A percentile compares a stretch with the other conserved stretches of the same genome.
Evolutionary conservation across 2,329 filamentous ascomycete species (phyloP).

Genomic region (Colletotrichum sp.): DNA sequence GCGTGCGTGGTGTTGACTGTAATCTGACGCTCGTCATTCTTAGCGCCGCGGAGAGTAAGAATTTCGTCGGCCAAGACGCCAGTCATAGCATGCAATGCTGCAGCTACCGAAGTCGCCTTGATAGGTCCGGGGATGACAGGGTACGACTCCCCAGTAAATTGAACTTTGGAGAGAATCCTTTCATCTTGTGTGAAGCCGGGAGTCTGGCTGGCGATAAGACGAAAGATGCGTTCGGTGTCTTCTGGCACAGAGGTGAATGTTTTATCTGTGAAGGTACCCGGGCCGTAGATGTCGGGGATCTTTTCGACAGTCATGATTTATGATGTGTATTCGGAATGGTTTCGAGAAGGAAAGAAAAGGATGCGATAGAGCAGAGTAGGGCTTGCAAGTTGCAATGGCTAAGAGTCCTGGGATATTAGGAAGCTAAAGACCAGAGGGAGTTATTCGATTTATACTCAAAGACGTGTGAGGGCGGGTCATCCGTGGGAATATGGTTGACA

Average conservation of each 20-base stretch:
- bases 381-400: neutral
- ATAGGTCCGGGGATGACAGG: slow-evolving; percentile 38
- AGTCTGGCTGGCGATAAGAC: slow-evolving; percentile 30
- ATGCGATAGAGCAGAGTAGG: neutral
- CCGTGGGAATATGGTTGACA: neutral
- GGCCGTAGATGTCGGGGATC: slow-evolving; percentile 31
- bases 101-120: slow-evolving; percentile 35
- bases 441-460: neutral
- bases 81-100: slow-evolving; percentile 37
- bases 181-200: slow-evolving; percentile 37
- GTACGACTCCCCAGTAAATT: slow-evolving; percentile 32
- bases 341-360: neutral
- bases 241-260: slow-evolving; percentile 29
- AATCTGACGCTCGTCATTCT: slow-evolving; percentile 29
- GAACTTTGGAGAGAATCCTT: slow-evolving; percentile 29
- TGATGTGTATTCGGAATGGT: neutral
- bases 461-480: neutral
- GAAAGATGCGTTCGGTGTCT: slow-evolving; percentile 35
- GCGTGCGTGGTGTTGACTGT: slow-evolving; percentile 51
- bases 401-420: neutral
- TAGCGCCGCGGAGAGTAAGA: slow-evolving; percentile 31
- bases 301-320: neutral
- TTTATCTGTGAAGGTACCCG: slow-evolving; percentile 33
- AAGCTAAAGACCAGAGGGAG: neutral
- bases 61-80: slow-evolving; percentile 41